These are phyloP conservation scores for Daldinia decipiens DNA, from an alignment of 495 filamentous ascomycete genomes.

Conservation along the genomic window DNA sequence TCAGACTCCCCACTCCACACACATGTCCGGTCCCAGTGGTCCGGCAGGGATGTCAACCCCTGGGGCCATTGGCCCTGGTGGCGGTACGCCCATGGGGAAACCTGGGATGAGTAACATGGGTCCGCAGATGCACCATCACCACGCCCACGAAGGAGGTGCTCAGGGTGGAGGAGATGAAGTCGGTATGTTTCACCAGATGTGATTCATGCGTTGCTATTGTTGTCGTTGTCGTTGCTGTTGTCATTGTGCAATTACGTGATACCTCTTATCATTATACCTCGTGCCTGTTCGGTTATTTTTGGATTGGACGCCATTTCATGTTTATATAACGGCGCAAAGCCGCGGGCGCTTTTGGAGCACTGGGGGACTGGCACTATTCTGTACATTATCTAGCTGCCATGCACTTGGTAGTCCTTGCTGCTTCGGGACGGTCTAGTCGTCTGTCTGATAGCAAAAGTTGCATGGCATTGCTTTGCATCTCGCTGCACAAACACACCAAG, in stretches of 20 bases:
- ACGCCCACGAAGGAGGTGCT: constrained; percentile 76
- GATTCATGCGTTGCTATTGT: constrained; percentile 54
- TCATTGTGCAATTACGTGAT: constrained; percentile 56
- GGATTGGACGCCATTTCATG: constrained; percentile 47
- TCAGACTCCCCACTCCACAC: constrained; percentile 56
- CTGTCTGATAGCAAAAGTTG: constrained; percentile 48
- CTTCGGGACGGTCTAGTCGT: constrained; percentile 43
- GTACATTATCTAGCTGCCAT: constrained; percentile 52
- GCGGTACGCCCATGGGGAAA: constrained; percentile 62
- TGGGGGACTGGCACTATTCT: constrained; percentile 50
- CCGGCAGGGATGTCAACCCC: constrained; percentile 64
- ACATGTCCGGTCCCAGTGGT: constrained; percentile 63
- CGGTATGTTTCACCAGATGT: constrained; percentile 93
- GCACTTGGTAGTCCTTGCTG: constrained; percentile 48
- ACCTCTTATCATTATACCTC: constrained; percentile 54
- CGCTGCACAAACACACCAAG: constrained; percentile 52
- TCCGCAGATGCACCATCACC: constrained; percentile 69
- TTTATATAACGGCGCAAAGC: constrained; percentile 51
- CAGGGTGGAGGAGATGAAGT: constrained; percentile 83
- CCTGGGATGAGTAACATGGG: constrained; percentile 71
- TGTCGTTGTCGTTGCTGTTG: constrained; percentile 37
- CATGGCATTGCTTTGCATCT: constrained; percentile 50
- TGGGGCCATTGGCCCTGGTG: constrained; percentile 54
- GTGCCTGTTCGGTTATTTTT: constrained; percentile 46
- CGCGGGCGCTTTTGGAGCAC: constrained; percentile 47